Conservation (phyloP, 106 monocot genomes). For the Acorus calamus region DNA sequence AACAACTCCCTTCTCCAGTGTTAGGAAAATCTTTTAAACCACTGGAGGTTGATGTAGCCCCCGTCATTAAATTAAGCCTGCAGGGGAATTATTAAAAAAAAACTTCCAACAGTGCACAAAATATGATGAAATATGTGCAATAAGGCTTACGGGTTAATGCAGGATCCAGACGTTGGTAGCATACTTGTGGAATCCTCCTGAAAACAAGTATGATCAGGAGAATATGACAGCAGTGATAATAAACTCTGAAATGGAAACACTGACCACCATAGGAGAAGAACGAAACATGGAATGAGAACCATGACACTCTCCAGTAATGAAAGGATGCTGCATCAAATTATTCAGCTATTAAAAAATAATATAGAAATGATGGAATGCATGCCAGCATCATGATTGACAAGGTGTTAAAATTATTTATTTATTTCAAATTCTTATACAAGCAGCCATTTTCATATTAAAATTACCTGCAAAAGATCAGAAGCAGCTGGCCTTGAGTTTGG, state of each 20-base stretch:
- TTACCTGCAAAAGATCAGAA: conserved; percentile 54
- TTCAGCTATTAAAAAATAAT: too few species aligned
- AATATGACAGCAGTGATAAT: not conserved
- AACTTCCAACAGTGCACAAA: not conserved
- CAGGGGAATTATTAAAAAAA: not conserved
- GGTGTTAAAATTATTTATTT: too few species aligned
- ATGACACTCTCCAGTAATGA: conserved; percentile 38
- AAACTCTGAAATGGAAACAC: not conserved
- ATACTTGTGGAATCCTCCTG: conserved; percentile 27
- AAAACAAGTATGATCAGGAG: not conserved
- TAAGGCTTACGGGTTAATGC: conserved; percentile 21
- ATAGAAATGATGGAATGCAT: too few species aligned
- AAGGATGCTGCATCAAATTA: conserved; percentile 39
- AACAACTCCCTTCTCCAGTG: conserved; percentile 13
- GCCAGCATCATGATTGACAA: too few species aligned
- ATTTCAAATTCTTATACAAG: too few species aligned
- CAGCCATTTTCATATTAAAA: not conserved
- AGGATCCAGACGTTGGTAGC: conserved; percentile 10
- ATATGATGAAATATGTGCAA: not conserved
- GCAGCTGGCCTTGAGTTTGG: conserved; percentile 57
- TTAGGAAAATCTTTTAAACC: conserved; percentile 7
- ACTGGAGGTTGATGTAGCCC: not conserved
- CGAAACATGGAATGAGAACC: conserved; percentile 14
- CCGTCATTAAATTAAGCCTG: conserved; percentile 5
- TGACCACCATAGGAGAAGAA: conserved; percentile 23